A percentile compares a stretch with the other conserved stretches of the same genome.
Evolutionary conservation across 352 stramenopile species (phyloP).

Genomic region (Pythium myriotylum): DNA sequence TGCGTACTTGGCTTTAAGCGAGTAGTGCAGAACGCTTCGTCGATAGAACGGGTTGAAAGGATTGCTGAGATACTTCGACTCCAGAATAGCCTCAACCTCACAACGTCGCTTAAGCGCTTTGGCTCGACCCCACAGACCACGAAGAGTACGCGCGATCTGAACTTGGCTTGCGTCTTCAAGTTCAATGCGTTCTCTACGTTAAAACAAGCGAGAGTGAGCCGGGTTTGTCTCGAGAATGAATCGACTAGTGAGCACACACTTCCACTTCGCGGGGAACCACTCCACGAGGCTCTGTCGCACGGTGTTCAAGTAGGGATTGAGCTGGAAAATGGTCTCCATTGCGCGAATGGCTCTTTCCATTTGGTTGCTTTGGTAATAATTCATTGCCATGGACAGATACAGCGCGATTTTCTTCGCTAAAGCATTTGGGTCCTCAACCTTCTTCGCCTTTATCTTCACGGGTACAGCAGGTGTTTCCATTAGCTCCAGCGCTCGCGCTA

Average conservation of each 20-base stretch:
- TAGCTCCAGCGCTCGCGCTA: constrained; percentile 55
- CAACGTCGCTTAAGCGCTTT: constrained; percentile 21
- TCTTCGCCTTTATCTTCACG: background rate
- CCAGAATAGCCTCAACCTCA: constrained; percentile 26
- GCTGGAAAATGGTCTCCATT: constrained; percentile 67
- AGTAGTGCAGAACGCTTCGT: constrained; percentile 34
- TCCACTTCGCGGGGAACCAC: constrained; percentile 79
- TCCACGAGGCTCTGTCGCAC: constrained; percentile 47
- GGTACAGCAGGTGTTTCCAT: constrained; percentile 26
- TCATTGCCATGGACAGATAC: constrained; percentile 59
- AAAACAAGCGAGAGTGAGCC: too few species aligned
- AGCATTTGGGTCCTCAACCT: background rate
- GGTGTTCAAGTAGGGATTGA: constrained; percentile 59
- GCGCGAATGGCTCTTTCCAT: constrained; percentile 76
- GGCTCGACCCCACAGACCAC: constrained; percentile 60
- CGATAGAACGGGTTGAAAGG: constrained; percentile 48
- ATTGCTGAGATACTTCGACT: constrained; percentile 35
- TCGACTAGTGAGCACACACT: constrained; percentile 33
- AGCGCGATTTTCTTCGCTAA: constrained; percentile 38
- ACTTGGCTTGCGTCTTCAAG: constrained; percentile 68
- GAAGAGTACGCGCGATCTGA: constrained; percentile 63
- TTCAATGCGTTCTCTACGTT: constrained; percentile 54
- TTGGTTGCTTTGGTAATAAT: constrained; percentile 76
- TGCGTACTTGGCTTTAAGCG: constrained; percentile 46
- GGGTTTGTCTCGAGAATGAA: background rate